These are phyloP conservation scores for Aspergillus asperescens DNA, from an alignment of 495 filamentous ascomycete genomes.

Conservation along the genomic window DNA sequence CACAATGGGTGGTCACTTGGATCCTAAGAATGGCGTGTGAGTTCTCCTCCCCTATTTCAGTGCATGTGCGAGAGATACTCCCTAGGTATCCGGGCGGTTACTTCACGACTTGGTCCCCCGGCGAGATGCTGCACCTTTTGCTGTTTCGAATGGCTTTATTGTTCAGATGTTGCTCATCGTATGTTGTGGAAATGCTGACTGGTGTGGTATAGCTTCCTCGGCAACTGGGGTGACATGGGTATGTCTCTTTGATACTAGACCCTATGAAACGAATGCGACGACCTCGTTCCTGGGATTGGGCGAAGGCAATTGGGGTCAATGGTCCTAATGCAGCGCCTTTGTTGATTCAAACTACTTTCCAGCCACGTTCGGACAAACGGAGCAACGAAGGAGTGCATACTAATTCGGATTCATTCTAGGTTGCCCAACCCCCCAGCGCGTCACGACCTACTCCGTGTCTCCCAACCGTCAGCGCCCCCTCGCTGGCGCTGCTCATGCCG, in stretches of 20 bases:
- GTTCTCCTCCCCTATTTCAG: conserved; percentile 37
- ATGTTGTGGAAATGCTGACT: conserved; percentile 23
- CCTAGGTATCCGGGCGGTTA: conserved; percentile 7
- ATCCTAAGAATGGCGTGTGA: conserved; percentile 65
- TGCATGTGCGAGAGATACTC: background rate
- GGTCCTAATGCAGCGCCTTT: background rate
- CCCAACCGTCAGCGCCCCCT: conserved; percentile 62
- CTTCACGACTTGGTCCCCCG: conserved; percentile 2
- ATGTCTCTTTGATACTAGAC: conserved; percentile 37
- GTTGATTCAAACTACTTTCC: background rate
- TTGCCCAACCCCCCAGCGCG: conserved; percentile 54
- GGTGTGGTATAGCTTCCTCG: conserved; percentile 61
- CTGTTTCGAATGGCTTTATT: background rate
- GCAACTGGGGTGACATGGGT: conserved; percentile 83
- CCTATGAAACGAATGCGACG: background rate
- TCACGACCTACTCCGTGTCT: conserved; percentile 57
- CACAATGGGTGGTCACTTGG: conserved; percentile 66
- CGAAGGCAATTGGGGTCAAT: background rate
- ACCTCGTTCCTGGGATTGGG: too few relatives aligned
- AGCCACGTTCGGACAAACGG: background rate
- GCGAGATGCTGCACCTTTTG: background rate
- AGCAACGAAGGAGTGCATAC: background rate
- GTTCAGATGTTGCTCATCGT: background rate
- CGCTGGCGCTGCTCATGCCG: conserved; percentile 54
- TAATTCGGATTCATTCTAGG: conserved; percentile 23